A percentile compares a stretch with the other conserved stretches of the same genome.
phyloP scores from a whole-genome alignment of 1,284 basidiomycete species.

The Exobasidium cylindrosporum region DNA sequence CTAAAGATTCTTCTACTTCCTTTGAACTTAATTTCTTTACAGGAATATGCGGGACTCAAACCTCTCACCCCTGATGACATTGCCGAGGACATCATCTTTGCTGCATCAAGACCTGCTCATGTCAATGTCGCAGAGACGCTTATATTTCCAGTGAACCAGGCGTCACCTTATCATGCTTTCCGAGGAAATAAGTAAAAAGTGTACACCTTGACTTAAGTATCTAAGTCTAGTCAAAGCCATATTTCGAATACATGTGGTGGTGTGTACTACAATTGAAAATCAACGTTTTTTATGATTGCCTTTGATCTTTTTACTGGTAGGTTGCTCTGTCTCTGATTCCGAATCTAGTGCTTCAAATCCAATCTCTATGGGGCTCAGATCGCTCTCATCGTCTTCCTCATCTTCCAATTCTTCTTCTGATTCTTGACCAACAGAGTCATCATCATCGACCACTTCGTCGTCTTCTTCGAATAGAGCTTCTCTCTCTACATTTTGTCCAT shows the following conservation, averaged over 20 bases:
- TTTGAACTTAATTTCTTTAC: background rate
- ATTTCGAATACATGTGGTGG: too few species aligned
- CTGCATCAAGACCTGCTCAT: slow-evolving; percentile 66
- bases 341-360: slow-evolving; percentile 13
- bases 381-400: slow-evolving; percentile 20
- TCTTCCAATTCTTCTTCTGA: slow-evolving; percentile 10
- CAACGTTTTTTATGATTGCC: background rate
- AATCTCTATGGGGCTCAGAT: slow-evolving; percentile 16
- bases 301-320: background rate
- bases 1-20: background rate
- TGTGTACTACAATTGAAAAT: slow-evolving; percentile 7
- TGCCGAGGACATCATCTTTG: slow-evolving; percentile 97
- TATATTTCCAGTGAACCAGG: slow-evolving; percentile 49
- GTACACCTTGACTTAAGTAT: too few species aligned
- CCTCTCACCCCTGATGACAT: slow-evolving; percentile 50
- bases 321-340: slow-evolving; percentile 2
- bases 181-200: background rate
- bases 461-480: slow-evolving; percentile 34
- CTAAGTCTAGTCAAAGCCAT: too few species aligned
- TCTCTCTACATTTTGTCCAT: slow-evolving; percentile 7
- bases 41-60: slow-evolving; percentile 43
- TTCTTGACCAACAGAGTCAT: slow-evolving; percentile 11
- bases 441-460: slow-evolving; percentile 19
- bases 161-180: slow-evolving; percentile 38
- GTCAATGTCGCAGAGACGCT: slow-evolving; percentile 52